These are phyloP conservation scores for Euphorbia pulcherrima DNA, from an alignment of 345 rosid species.

Conservation along the genomic window DNA sequence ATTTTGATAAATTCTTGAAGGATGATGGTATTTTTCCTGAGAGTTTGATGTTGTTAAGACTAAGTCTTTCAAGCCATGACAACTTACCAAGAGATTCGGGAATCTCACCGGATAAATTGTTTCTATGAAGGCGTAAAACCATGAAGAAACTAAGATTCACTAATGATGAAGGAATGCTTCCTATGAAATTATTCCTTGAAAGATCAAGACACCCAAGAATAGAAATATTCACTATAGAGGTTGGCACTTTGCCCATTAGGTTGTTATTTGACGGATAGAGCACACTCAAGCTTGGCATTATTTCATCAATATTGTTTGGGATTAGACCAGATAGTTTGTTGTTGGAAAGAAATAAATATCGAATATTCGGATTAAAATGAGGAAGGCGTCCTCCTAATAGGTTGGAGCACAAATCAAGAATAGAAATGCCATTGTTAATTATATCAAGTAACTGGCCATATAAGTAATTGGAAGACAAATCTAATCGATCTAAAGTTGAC, in stretches of 20 bases:
- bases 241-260: conserved; percentile 7
- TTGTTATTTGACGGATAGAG: conserved; percentile 14
- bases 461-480: conserved; percentile 16
- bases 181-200: conserved; percentile 10
- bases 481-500: neutral
- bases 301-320: neutral
- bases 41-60: conserved; percentile 7
- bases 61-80: conserved; percentile 5
- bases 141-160: conserved; percentile 4
- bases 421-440: neutral
- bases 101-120: conserved; percentile 8
- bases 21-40: conserved; percentile 16
- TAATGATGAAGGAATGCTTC: conserved; percentile 16
- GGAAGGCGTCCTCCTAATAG: conserved; percentile 15
- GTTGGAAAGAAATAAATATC: conserved; percentile 4
- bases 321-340: conserved; percentile 18
- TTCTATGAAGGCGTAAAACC: conserved; percentile 11
- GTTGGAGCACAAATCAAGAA: conserved; percentile 19
- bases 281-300: neutral
- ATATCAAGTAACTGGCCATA: conserved; percentile 11
- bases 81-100: conserved; percentile 5
- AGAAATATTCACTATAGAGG: conserved; percentile 1
- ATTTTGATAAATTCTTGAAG: conserved; percentile 26
- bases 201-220: conserved; percentile 8
- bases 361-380: neutral